Evolutionary conservation across 1,139 yeast genomes (phyloP).

Genomic region (Saccharomyces hybrid): DNA sequence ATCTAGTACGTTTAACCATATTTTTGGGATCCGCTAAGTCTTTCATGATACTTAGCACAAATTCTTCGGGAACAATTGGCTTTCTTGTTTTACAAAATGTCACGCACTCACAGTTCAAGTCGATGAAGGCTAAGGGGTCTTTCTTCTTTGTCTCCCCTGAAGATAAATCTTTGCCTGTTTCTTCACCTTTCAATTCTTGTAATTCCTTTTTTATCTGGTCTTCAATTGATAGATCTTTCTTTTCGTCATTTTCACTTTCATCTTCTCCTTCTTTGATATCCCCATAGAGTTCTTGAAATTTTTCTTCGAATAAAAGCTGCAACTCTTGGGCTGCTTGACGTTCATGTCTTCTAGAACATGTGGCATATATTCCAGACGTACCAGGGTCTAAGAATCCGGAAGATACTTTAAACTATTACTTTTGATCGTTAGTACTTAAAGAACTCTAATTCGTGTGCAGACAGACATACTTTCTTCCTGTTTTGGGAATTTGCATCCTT

Average conservation of each 20-base stretch:
- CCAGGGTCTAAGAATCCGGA: constrained; percentile 51
- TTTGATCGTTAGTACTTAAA: background rate
- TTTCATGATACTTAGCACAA: constrained; percentile 56
- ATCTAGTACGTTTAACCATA: constrained; percentile 49
- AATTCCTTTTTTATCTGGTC: constrained; percentile 68
- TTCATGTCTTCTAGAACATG: constrained; percentile 76
- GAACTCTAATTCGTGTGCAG: background rate
- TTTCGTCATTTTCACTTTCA: constrained; percentile 30
- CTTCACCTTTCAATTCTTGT: constrained; percentile 41
- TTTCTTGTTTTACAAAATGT: constrained; percentile 71
- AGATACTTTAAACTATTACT: constrained; percentile 21
- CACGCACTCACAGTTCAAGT: constrained; percentile 75
- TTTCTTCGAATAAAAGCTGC: constrained; percentile 51
- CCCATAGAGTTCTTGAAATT: constrained; percentile 45
- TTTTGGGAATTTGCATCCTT: background rate
- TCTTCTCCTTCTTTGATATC: constrained; percentile 34
- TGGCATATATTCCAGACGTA: constrained; percentile 77
- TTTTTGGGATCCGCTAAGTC: constrained; percentile 45
- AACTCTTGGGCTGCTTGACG: constrained; percentile 67
- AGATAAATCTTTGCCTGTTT: constrained; percentile 19
- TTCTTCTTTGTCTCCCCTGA: constrained; percentile 31
- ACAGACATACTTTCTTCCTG: background rate
- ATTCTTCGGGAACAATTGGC: constrained; percentile 69
- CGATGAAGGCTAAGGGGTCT: constrained; percentile 52
- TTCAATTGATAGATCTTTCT: constrained; percentile 51